A percentile compares a stretch with the other conserved stretches of the same genome.
These are phyloP conservation scores for Gamarada debralockiae DNA, from an alignment of 495 filamentous ascomycete species.

Conservation along the genomic window DNA sequence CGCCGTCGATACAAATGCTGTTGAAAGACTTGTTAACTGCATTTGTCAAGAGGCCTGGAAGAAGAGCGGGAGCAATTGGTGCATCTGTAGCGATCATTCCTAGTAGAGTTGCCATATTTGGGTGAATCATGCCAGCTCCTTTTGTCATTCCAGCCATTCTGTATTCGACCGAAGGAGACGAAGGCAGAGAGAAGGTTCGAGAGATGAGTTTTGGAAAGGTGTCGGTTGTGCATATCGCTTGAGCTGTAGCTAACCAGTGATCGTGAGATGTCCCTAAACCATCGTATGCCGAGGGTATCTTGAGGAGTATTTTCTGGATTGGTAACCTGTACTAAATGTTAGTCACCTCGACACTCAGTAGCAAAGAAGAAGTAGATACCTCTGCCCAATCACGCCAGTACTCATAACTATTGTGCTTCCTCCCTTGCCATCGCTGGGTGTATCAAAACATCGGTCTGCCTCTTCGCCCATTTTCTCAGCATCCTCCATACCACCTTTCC, in stretches of 20 bases:
- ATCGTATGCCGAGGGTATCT: slow-evolving; percentile 70
- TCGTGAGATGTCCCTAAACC: slow-evolving; percentile 70
- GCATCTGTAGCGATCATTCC: slow-evolving; percentile 94
- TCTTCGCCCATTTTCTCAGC: slow-evolving; percentile 75
- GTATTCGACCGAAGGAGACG: slow-evolving; percentile 71
- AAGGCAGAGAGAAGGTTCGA: slow-evolving; percentile 78
- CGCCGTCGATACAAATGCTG: slow-evolving; percentile 93
- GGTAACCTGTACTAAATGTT: slow-evolving; percentile 57
- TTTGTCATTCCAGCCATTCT: slow-evolving; percentile 94
- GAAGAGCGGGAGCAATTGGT: slow-evolving; percentile 63
- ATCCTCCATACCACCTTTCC: slow-evolving; percentile 86
- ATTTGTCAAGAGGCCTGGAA: slow-evolving; percentile 65
- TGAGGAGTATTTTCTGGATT: slow-evolving; percentile 81
- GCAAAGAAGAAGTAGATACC: slow-evolving; percentile 37
- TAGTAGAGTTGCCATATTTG: slow-evolving; percentile 97
- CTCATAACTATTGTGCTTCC: slow-evolving; percentile 88
- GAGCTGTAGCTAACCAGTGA: slow-evolving; percentile 81
- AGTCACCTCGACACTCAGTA: background rate
- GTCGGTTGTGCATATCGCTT: slow-evolving; percentile 97
- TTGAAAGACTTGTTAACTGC: slow-evolving; percentile 89
- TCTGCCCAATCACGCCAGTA: slow-evolving; percentile 96
- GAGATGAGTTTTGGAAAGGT: slow-evolving; percentile 97
- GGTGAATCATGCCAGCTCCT: slow-evolving; percentile 98
- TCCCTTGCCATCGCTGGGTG: slow-evolving; percentile 49
- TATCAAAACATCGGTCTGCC: slow-evolving; percentile 62